Percentiles rank a stretch among this genome's conserved stretches.
These are phyloP conservation scores for Astragalus glycyphyllos DNA, from an alignment of 306 rosid genomes.

Conservation along the genomic window DNA sequence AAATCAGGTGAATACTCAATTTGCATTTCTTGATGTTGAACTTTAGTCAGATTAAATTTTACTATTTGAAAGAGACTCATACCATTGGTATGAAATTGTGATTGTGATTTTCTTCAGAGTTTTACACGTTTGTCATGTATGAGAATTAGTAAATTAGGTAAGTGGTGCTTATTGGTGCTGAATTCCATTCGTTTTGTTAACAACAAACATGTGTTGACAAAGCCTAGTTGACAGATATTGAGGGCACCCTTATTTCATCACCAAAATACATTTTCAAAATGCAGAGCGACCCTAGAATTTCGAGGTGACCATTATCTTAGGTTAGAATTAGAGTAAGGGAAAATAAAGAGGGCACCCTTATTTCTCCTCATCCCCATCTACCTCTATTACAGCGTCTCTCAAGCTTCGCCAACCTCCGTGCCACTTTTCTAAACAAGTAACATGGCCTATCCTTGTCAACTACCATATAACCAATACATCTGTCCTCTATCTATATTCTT, in stretches of 20 bases:
- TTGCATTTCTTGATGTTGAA: background rate
- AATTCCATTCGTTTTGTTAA: background rate
- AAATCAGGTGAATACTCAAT: conserved; percentile 44
- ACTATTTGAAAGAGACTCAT: background rate
- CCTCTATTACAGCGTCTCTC: too few species aligned
- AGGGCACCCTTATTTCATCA: too few species aligned
- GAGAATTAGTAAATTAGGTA: background rate
- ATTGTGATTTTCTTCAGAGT: background rate
- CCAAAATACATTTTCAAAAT: background rate
- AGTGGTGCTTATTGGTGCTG: background rate
- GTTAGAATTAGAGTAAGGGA: background rate
- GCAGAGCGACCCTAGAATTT: background rate
- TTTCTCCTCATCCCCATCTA: too few species aligned
- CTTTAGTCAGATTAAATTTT: background rate
- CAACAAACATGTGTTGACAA: background rate
- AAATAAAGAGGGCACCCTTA: background rate
- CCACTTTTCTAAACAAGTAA: too few species aligned
- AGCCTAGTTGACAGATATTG: background rate
- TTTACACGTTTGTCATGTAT: background rate
- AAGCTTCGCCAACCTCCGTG: too few species aligned
- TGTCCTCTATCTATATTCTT: background rate
- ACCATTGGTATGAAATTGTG: background rate
- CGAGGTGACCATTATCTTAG: background rate
- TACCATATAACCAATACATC: too few species aligned
- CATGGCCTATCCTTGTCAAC: background rate